Evolutionary conservation across 2,329 filamentous ascomycete species (phyloP).

Genomic region (Sclerotiophoma versabilis): DNA sequence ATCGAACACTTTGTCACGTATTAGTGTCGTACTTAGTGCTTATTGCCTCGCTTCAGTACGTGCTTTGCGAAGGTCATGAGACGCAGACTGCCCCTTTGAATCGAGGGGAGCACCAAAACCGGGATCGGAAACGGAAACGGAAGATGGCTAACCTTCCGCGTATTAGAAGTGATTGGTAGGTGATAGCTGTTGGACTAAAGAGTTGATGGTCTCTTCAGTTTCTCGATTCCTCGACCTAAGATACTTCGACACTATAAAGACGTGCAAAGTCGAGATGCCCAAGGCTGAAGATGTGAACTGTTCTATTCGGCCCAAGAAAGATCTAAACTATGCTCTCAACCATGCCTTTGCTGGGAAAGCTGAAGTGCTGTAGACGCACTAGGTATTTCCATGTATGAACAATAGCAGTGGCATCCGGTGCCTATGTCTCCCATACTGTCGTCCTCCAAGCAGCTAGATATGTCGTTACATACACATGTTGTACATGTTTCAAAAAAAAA

Average conservation of each 20-base stretch:
- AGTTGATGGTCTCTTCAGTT: not conserved
- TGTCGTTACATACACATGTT: not conserved
- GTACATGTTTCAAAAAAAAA: not conserved
- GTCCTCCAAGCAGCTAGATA: not conserved
- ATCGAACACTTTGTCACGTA: not conserved
- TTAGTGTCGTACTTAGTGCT: not conserved
- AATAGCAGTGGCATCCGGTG: conserved; percentile 4
- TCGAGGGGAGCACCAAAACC: not conserved
- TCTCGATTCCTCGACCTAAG: too few relatives aligned
- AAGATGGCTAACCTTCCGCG: not conserved
- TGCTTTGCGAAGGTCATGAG: not conserved
- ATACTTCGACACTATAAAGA: not conserved
- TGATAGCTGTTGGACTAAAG: not conserved
- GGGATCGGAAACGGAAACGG: not conserved
- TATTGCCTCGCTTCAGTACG: not conserved
- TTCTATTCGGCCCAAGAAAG: conserved; percentile 5
- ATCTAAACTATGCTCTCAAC: conserved; percentile 13
- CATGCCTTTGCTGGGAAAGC: conserved; percentile 12
- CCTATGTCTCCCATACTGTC: conserved; percentile 1
- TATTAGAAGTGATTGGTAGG: not conserved
- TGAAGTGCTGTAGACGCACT: conserved; percentile 1
- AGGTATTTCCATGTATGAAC: conserved; percentile 14
- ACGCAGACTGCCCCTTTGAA: too few relatives aligned
- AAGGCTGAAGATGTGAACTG: not conserved
- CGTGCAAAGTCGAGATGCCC: not conserved